Conservation (phyloP, 1,139 yeast genomes). For the Debaryomyces subglobosus region DNA sequence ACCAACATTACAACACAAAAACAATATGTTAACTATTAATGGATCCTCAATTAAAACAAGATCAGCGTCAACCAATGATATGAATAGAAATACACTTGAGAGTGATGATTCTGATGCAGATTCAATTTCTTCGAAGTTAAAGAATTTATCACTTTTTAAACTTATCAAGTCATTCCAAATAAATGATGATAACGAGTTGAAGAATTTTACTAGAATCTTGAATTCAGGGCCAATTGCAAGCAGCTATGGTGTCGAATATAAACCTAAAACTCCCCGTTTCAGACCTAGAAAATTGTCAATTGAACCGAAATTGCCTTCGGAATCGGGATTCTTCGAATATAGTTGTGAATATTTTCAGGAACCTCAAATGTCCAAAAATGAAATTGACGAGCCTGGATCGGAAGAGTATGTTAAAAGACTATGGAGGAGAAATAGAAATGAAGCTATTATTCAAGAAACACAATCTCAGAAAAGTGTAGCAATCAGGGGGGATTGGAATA, state of each 20-base stretch:
- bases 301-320: constrained; percentile 58
- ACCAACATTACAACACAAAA: constrained; percentile 32
- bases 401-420: constrained; percentile 78
- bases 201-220: constrained; percentile 41
- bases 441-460: constrained; percentile 80
- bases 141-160: constrained; percentile 44
- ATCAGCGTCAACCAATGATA: constrained; percentile 36
- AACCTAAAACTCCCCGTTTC: constrained; percentile 58
- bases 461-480: constrained; percentile 89
- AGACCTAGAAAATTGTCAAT: constrained; percentile 37
- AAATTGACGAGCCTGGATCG: constrained; percentile 92
- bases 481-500: constrained; percentile 83
- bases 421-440: constrained; percentile 92
- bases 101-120: constrained; percentile 32
- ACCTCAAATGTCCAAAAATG: constrained; percentile 89
- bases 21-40: constrained; percentile 31
- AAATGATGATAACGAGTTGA: constrained; percentile 44
- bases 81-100: constrained; percentile 17
- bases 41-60: constrained; percentile 34
- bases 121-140: constrained; percentile 42
- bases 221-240: constrained; percentile 45
- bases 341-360: constrained; percentile 93
- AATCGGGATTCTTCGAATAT: constrained; percentile 83
- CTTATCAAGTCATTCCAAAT: constrained; percentile 47
- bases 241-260: constrained; percentile 53